A percentile compares a stretch with the other conserved stretches of the same genome.
Evolutionary conservation across 176 grass and related monocot genomes (phyloP).

Genomic region (Canna indica): DNA sequence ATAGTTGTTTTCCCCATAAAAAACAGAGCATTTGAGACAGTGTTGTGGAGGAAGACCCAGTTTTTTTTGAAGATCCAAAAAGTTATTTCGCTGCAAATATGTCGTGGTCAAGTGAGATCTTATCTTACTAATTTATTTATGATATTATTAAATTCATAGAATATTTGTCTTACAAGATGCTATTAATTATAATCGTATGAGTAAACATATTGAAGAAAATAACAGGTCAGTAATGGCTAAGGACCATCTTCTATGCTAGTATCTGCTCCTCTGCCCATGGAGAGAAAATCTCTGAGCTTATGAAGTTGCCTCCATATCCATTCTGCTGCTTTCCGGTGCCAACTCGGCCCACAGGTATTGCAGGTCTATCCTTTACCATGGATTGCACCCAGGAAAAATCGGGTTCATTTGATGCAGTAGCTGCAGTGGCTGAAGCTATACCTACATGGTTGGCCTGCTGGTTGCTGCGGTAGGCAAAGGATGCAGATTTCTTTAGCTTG

Average conservation of each 20-base stretch:
- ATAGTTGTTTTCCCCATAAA: too few relatives aligned
- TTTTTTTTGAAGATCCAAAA: too few relatives aligned
- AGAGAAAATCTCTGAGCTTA: conserved; percentile 6
- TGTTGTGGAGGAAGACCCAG: too few relatives aligned
- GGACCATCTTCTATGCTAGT: conserved; percentile 32
- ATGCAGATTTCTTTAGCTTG: conserved; percentile 84
- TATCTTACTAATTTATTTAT: too few relatives aligned
- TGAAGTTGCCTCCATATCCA: not conserved
- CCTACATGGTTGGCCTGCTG: not conserved
- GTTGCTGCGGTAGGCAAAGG: conserved; percentile 53
- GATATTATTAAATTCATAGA: too few relatives aligned
- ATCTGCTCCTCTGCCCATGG: conserved; percentile 49
- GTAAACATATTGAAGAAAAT: conserved; percentile 68
- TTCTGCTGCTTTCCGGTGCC: not conserved
- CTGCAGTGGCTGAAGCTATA: not conserved
- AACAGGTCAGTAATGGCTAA: conserved; percentile 29
- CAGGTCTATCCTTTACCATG: conserved; percentile 44
- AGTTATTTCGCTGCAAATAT: too few relatives aligned
- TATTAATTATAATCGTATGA: conserved; percentile 14
- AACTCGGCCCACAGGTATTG: conserved; percentile 6
- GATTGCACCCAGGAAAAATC: conserved; percentile 58
- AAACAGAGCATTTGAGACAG: too few relatives aligned
- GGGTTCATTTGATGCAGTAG: conserved; percentile 26
- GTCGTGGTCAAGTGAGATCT: too few relatives aligned
- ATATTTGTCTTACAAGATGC: too few relatives aligned